These are phyloP conservation scores for Claviceps purpurea DNA, from an alignment of 2,329 filamentous ascomycete genomes.

Conservation along the genomic window DNA sequence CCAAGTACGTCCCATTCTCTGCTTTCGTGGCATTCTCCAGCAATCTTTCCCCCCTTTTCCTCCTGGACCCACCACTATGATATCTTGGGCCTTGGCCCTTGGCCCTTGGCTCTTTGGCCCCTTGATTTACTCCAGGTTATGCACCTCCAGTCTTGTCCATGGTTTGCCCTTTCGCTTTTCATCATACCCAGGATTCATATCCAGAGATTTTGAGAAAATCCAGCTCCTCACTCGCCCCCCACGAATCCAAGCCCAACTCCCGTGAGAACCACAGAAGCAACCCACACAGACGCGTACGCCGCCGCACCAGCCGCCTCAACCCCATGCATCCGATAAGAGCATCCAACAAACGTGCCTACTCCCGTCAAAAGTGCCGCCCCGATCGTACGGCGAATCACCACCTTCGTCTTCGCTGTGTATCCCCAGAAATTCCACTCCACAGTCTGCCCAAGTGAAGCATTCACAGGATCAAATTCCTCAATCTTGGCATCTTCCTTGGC, in stretches of 20 bases:
- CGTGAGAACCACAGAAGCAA: conserved; percentile 45
- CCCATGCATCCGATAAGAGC: conserved; percentile 52
- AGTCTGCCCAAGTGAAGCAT: conserved; percentile 55
- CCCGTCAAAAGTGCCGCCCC: conserved; percentile 44
- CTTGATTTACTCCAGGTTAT: no score
- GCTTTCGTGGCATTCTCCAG: neutral
- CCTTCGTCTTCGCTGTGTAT: conserved; percentile 47
- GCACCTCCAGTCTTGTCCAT: no score
- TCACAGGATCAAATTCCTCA: conserved; percentile 47
- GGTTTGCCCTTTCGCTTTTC: neutral
- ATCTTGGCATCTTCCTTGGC: conserved; percentile 34
- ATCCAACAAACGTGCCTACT: conserved; percentile 48
- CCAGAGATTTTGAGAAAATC: neutral
- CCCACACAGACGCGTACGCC: conserved; percentile 65
- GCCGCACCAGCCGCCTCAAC: conserved; percentile 57
- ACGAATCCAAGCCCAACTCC: conserved; percentile 42
- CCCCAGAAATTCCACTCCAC: conserved; percentile 62
- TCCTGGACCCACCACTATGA: no score
- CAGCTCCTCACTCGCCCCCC: conserved; percentile 24
- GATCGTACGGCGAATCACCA: conserved; percentile 50
- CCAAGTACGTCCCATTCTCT: neutral
- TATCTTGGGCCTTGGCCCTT: no score
- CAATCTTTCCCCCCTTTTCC: neutral
- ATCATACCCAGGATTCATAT: neutral
- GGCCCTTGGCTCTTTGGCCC: no score